A percentile compares a stretch with the other conserved stretches of the same genome.
phyloP scores from a whole-genome alignment of 2,329 filamentous ascomycete genomes.

The Emericellopsis atlantica region DNA sequence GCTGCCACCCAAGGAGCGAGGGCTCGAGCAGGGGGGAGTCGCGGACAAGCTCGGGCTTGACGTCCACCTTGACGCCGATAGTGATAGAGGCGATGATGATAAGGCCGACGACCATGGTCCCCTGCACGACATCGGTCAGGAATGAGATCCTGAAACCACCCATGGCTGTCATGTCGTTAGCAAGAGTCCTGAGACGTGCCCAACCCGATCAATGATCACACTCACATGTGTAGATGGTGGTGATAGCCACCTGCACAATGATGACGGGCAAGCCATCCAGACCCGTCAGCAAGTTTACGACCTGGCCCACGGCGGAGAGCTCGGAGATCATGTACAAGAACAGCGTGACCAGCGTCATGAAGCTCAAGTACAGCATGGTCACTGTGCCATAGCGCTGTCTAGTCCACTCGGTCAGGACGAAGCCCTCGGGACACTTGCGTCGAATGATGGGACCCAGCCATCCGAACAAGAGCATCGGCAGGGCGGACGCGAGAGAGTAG shows the following conservation, averaged over 20 bases:
- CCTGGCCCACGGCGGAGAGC: constrained; percentile 69
- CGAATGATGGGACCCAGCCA: constrained; percentile 66
- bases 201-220: background rate
- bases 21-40: constrained; percentile 56
- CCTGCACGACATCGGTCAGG: constrained; percentile 72
- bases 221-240: constrained; percentile 72
- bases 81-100: constrained; percentile 66
- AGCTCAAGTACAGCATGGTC: constrained; percentile 61
- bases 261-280: constrained; percentile 62
- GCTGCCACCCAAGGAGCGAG: constrained; percentile 68
- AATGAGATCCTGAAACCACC: constrained; percentile 79
- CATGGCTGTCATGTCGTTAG: constrained; percentile 36
- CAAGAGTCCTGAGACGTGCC: background rate
- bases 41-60: constrained; percentile 56
- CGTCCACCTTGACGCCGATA: constrained; percentile 63
- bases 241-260: constrained; percentile 66
- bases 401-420: constrained; percentile 77
- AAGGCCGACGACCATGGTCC: constrained; percentile 62
- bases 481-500: constrained; percentile 60
- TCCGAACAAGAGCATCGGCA: constrained; percentile 65
- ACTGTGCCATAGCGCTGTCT: constrained; percentile 62
- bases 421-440: constrained; percentile 68
- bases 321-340: constrained; percentile 84
- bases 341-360: constrained; percentile 67
- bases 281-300: constrained; percentile 61